phyloP scores from a whole-genome alignment of 2,329 filamentous ascomycete genomes.

The Dendryphion nanum region DNA sequence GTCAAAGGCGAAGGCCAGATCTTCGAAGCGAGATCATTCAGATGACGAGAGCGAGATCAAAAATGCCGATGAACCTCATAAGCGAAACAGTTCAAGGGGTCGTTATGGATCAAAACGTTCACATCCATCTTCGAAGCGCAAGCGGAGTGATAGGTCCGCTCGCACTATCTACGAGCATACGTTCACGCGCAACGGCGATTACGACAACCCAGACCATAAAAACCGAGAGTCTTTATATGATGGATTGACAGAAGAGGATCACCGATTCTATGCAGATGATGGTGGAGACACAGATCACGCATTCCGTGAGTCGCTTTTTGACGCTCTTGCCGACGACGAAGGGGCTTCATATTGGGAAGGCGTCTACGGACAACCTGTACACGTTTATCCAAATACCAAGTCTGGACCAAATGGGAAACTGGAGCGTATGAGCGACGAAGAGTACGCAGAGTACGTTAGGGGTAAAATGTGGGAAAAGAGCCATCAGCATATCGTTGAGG shows the following conservation, averaged over 20 bases:
- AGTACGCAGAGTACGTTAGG: constrained; percentile 84
- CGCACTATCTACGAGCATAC: constrained; percentile 19
- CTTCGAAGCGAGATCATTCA: constrained; percentile 12
- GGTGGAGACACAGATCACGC: constrained; percentile 62
- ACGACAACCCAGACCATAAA: constrained; percentile 29
- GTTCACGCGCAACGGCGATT: constrained; percentile 27
- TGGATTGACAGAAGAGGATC: constrained; percentile 30
- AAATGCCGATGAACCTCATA: constrained; percentile 10
- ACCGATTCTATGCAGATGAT: constrained; percentile 21
- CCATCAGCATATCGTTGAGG: constrained; percentile 77
- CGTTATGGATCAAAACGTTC: constrained; percentile 11
- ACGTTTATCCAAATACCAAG: constrained; percentile 66
- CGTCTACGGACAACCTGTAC: constrained; percentile 94
- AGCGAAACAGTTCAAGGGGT: constrained; percentile 13
- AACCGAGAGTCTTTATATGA: constrained; percentile 35
- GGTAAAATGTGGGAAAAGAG: constrained; percentile 95
- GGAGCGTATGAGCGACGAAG: constrained; percentile 87
- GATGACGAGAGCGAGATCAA: constrained; percentile 11
- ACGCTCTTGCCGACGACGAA: constrained; percentile 95
- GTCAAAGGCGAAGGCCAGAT: constrained; percentile 19
- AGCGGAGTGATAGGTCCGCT: constrained; percentile 12
- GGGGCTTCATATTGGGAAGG: constrained; percentile 92
- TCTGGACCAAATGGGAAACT: constrained; percentile 57
- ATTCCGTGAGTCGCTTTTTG: constrained; percentile 92
- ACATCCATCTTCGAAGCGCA: constrained; percentile 14